phyloP scores from a whole-genome alignment of 2,329 filamentous ascomycete species.

The Fusarium pseudograminearum region DNA sequence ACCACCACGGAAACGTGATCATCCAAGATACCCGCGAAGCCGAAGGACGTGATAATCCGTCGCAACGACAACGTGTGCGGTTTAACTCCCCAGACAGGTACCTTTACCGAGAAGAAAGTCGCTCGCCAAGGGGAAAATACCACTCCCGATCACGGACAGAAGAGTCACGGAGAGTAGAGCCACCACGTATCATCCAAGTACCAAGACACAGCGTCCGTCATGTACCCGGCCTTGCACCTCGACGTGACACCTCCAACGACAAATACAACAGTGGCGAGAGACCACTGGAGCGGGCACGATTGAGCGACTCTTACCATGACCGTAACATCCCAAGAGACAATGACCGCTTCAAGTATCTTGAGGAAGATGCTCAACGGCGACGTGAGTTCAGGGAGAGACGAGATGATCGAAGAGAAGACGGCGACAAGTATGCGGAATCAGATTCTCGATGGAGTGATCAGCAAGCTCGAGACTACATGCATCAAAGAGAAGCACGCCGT shows the following conservation, averaged over 20 bases:
- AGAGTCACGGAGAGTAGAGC: constrained; percentile 16
- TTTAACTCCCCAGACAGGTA: constrained; percentile 10
- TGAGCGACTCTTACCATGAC: constrained; percentile 21
- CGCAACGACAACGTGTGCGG: constrained; percentile 24
- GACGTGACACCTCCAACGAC: constrained; percentile 31
- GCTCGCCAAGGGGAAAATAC: constrained; percentile 24
- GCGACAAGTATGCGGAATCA: not conserved
- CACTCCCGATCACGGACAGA: constrained; percentile 15
- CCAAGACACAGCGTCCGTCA: constrained; percentile 25
- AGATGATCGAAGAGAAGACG: constrained; percentile 2
- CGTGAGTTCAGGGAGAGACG: constrained; percentile 25
- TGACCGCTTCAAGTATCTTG: constrained; percentile 30
- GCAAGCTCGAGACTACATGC: constrained; percentile 40
- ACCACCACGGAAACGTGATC: constrained; percentile 14
- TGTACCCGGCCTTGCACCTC: constrained; percentile 30
- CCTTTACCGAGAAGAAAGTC: constrained; percentile 10
- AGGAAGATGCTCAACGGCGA: constrained; percentile 28
- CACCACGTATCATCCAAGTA: constrained; percentile 39
- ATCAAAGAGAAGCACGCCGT: constrained; percentile 13
- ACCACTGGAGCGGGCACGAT: constrained; percentile 33
- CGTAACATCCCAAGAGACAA: constrained; percentile 26
- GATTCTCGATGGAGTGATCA: constrained; percentile 35
- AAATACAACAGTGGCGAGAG: constrained; percentile 16
- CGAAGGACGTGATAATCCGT: not conserved
- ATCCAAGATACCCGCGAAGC: constrained; percentile 11